Evolutionary conservation across 352 stramenopile species (phyloP).

Genomic region (Globisporangium viniferum): DNA sequence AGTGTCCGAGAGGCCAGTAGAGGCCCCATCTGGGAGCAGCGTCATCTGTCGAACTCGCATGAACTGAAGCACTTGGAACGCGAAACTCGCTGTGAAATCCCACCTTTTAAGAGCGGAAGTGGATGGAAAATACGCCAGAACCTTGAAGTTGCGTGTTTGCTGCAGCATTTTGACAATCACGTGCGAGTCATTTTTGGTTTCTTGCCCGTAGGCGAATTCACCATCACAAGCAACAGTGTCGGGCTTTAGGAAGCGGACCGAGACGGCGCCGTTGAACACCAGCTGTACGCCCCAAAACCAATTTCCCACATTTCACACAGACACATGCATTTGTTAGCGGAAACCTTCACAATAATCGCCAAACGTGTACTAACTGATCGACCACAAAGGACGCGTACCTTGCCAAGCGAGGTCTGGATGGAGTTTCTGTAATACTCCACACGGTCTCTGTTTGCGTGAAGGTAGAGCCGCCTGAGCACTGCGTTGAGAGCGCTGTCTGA

Average conservation of each 20-base stretch:
- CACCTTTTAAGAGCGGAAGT: slow-evolving; percentile 30
- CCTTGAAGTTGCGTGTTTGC: slow-evolving; percentile 26
- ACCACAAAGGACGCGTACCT: slow-evolving; percentile 17
- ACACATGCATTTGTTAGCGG: not conserved
- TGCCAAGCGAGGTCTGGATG: slow-evolving; percentile 36
- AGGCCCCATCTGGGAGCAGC: not conserved
- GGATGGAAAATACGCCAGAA: slow-evolving; percentile 37
- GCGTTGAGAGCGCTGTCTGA: not conserved
- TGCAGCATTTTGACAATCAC: slow-evolving; percentile 30
- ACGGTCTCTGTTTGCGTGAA: not conserved
- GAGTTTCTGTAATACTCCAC: slow-evolving; percentile 17
- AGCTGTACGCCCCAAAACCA: slow-evolving; percentile 18
- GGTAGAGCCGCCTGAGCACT: slow-evolving; percentile 1
- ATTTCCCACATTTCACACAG: not conserved
- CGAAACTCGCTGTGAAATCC: slow-evolving; percentile 35
- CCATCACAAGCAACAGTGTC: not conserved
- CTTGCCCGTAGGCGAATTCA: not conserved
- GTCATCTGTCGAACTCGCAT: slow-evolving; percentile 25
- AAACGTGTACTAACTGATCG: too few relatives aligned
- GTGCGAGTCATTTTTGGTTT: not conserved
- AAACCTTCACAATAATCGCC: too few relatives aligned
- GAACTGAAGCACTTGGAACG: slow-evolving; percentile 36
- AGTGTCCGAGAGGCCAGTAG: not conserved
- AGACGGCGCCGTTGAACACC: slow-evolving; percentile 35
- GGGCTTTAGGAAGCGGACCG: not conserved